phyloP scores from a whole-genome alignment of 495 filamentous ascomycete species.

The Hypoxylon cercidicola region DNA sequence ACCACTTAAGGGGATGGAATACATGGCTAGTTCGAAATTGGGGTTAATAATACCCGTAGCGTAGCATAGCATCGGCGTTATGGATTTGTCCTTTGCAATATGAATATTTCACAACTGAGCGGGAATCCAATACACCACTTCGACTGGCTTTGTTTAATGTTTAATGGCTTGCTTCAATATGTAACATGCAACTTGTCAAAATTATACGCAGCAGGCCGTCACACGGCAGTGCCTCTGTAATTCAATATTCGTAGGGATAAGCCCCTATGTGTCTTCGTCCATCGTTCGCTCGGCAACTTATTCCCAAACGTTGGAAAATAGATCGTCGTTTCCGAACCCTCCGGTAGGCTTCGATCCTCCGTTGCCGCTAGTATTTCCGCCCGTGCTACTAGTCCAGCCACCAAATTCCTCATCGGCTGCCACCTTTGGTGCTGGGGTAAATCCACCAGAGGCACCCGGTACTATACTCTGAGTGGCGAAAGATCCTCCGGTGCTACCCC shows the following conservation, averaged over 20 bases:
- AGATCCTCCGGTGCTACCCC: conserved; percentile 70
- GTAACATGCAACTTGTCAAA: conserved; percentile 3
- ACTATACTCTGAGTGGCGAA: conserved; percentile 65
- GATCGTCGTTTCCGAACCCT: conserved; percentile 80
- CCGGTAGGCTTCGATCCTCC: conserved; percentile 49
- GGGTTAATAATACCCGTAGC: conserved; percentile 20
- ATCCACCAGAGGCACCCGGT: conserved; percentile 60
- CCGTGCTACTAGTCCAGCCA: conserved; percentile 82
- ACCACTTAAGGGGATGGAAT: conserved; percentile 3
- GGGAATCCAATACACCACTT: conserved; percentile 13
- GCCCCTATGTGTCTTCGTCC: neutral
- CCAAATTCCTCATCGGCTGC: conserved; percentile 92
- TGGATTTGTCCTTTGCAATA: conserved; percentile 19
- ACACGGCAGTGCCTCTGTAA: conserved; percentile 1
- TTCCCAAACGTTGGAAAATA: conserved; percentile 96
- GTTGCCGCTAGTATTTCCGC: conserved; percentile 49
- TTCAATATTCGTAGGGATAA: conserved; percentile 2
- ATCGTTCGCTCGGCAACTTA: conserved; percentile 47
- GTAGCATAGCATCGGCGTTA: conserved; percentile 40
- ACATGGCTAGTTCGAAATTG: conserved; percentile 11
- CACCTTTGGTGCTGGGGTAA: conserved; percentile 69
- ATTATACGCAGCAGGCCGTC: conserved; percentile 1
- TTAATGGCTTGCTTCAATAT: conserved; percentile 12
- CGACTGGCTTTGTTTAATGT: conserved; percentile 9
- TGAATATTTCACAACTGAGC: conserved; percentile 10